Evolutionary conservation across 495 filamentous ascomycete species (phyloP), one percentile per base, ranked within the genome.

Genomic region (Penicillium mononematosum): DNA sequence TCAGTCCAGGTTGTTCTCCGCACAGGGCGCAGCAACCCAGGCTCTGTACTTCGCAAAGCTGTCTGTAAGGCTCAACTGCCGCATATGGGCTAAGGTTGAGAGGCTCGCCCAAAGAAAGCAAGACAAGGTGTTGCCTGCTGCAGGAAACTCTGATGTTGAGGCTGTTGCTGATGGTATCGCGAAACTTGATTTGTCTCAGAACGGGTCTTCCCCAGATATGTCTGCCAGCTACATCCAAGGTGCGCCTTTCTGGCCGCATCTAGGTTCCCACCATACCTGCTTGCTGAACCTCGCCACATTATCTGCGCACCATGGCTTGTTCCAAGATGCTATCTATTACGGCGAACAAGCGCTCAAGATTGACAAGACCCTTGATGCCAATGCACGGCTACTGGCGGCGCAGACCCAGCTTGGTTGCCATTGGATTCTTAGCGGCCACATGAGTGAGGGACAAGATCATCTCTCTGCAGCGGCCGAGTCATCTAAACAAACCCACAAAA

Each of bases 271-370:
- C 27, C 87, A 89, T 64, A 82, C 81, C 5, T 82, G 83, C 45
- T 71, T 93, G 29, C 63, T 84, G 45, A 85, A 90, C 52, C 81
- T 96, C 5, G 90, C 91, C 4, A 78, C 77, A 20, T 70, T 95
- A 16, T 96, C 89, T 55, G 83, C 89, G 4, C 85, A 92, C 53
- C 81, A 92, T 63, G 93, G 95, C 45, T 81, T 96, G 69, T 89
- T 91, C 61, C 86, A 88, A 49, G 95, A 98, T 67, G 88, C 92
- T 7, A 75, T 93, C n/a, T 94, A 91, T 70, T 96, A 96, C 62
- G 82, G 87, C 7, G 87, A 96, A 59, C 87, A 96, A 65, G 90
- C 90, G 1, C 75, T 88, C 49, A 90, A 89, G 67, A 83, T 96
- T 57, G 91, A 89, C 47, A 78, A 82, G 43, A 83, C 85, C 12